Base-by-base conservation (phyloP, 345 rosid species). In the Euphorbia peplus region DNA sequence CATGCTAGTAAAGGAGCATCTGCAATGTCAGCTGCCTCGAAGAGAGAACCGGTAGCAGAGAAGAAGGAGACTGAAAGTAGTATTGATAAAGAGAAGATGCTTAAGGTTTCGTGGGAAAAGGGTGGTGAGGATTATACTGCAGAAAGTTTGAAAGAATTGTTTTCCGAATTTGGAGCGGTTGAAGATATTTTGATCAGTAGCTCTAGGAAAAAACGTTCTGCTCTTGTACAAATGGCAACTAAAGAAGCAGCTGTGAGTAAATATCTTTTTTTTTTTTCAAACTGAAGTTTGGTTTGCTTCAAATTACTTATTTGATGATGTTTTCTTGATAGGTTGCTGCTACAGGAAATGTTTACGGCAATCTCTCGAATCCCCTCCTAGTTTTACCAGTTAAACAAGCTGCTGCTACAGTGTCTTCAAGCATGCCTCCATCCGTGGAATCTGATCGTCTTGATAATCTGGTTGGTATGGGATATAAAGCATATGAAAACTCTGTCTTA, bases 21-120 rank as follows among this genome's bases (percentile, higher is more conserved):
- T 41, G 77, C 80, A 69, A 57, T 73, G n/a, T 46, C 78, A 11
- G 29, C 81, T 0, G 67, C 75, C n/a, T n/a, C n/a, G 1, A 75
- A 70, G 75, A 71, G 70, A 75, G 69, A 79, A 75, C 75, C 63
- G 18, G 63, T 51, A 37, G 78, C 67, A 30, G 66, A 56, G 75
- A 53, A 66, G 24, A 81, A 77, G 72, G 78, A 74, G 57, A 72
- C 67, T 58, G 63, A 30, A 30, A 73, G 66, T 18, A 53, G 44
- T 47, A 67, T 83, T 37, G 90, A 89, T 66, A 85, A 80, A 78
- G 89, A 80, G 69, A 87, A 81, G 79, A 78, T 79, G 75, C 87
- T 93, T 69, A 93, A 87, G 70, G 96, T 87, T 64, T 82, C 90
- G 0, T 93, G 97, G 97, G 96, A 89, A 69, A 82, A 70, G 64